Base-by-base conservation (phyloP, 345 rosid species). In the Eutrema heterophyllum region DNA sequence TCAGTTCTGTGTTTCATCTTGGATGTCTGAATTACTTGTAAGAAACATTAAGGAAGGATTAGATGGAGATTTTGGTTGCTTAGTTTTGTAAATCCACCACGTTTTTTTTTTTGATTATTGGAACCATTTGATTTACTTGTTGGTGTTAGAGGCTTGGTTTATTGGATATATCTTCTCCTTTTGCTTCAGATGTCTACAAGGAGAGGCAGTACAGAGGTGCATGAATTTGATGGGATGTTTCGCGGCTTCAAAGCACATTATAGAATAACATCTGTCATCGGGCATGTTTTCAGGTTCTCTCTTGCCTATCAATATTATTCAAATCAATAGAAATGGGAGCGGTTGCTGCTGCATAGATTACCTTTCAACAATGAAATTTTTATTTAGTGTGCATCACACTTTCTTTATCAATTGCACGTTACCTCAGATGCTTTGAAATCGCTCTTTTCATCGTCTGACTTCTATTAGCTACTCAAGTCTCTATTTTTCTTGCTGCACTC, bases 251-350 rank as follows among this genome's bases (percentile, higher is more conserved):
- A 66, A 10, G 91, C 82, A 1, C 84, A 82, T 50, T 87, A 71
- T 55, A 84, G 83, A 89, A 90, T 94, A 12, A 91, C 98, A 43
- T 94, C 97, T 43, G 98, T 94, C 11, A 84, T 85, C 21, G 97
- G 98, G 36, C 98, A 94, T 79, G 92, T 94, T 71, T 94, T 94
- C 91, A 89, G 98, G 98, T 93, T 44, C 51, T 74, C 62, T 73
- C 71, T 64, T 68, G 41, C 33, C 52, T 46, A 30, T 54, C 18
- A 21, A 4, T 16, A 3, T 36, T 32, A 58, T 43, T 36, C 46
- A 5, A 29, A 48, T 38, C 67, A 27, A 33, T 0, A 72, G 0
- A 35, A 11, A 32, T 13, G 0, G 1, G 12, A 55, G 9, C 27
- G 24, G 5, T 73, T 45, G 50, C 51, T 56, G 10, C 32, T 71